These are phyloP conservation scores for Daphne laureola DNA, from an alignment of 441 rosid genomes.

Conservation along the genomic window DNA sequence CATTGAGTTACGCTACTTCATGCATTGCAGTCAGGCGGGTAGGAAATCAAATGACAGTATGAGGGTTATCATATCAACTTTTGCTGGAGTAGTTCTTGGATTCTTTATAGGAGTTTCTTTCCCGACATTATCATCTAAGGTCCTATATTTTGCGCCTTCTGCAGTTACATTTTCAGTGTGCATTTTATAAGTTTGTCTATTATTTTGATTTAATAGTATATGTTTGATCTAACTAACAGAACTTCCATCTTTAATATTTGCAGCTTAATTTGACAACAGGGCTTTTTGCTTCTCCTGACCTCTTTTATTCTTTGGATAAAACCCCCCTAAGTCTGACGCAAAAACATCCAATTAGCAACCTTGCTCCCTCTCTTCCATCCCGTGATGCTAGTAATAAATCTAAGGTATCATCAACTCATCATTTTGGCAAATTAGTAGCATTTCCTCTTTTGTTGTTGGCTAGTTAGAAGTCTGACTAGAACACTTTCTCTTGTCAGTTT, in stretches of 20 bases:
- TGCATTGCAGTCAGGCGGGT: conserved; percentile 39
- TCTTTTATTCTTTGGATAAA: conserved; percentile 32
- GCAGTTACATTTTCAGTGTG: conserved; percentile 2
- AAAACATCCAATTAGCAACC: conserved; percentile 1
- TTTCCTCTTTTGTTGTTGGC: too few relatives aligned
- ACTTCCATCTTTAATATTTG: conserved; percentile 16
- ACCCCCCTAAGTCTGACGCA: conserved; percentile 35
- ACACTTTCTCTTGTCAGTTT: neutral
- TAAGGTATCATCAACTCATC: conserved; percentile 37
- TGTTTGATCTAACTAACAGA: conserved; percentile 3
- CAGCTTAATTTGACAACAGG: conserved; percentile 66
- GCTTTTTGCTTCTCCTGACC: conserved; percentile 42
- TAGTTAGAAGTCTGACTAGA: neutral
- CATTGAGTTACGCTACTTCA: conserved; percentile 7
- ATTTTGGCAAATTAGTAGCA: too few relatives aligned
- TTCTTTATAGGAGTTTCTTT: conserved; percentile 80
- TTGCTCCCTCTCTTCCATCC: conserved; percentile 11
- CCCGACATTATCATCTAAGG: conserved; percentile 75
- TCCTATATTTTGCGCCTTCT: conserved; percentile 14
- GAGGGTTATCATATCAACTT: conserved; percentile 61
- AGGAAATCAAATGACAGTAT: conserved; percentile 68
- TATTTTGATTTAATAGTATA: neutral
- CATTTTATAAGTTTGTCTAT: neutral
- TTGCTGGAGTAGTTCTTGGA: conserved; percentile 72
- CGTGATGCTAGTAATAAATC: conserved; percentile 28